Evolutionary conservation across 1,284 basidiomycete genomes (phyloP), one percentile per base, ranked within the genome.

Genomic region (Cryptococcus floricola): DNA sequence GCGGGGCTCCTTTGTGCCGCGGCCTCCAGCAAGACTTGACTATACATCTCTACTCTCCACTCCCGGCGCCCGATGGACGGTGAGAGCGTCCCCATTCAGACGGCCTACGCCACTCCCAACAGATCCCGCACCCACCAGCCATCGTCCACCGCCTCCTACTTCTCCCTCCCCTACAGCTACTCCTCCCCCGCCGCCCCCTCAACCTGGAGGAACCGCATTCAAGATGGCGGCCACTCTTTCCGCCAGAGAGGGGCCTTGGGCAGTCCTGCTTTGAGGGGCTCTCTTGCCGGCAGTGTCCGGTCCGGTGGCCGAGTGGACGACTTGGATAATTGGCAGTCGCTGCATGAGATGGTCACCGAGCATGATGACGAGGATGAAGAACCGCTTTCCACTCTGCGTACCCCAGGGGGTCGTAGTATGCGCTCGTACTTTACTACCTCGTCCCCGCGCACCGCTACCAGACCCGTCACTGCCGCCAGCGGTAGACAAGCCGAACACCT

Each of bases 271-370:
- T 18, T 47, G 53, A 45, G 53, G 23, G 27, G 14, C 25, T 46
- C 14, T 46, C 19, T 28, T 46, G 41, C n/a, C 14, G 19, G 44
- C 14, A 46, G n/a, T 18, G 27, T n/a, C 44, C 8, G 16, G 41
- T n/a, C 19, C 6, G 41, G 41, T n/a, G 28, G 31, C n/a, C 25
- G 46, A 27, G 13, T 4, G 12, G 46, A 54, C 9, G 39, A 44
- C 3, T 53, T 67, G n/a, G 65, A 66, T 25, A 70, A 71, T 50
- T 73, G 71, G 71, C 61, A 66, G 46, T 54, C 61, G 1, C 62
- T 73, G 9, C 62, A 64, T 10, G 70, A 71, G 23, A 58, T 73
- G 19, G 57, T 65, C 2, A 58, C 53, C 4, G 60, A 60, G 16
- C 57, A 45, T 5, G 52, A 50, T 13, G 52, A 25, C 12, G 52